These are phyloP conservation scores for Blastomyces silverae DNA, from an alignment of 2,329 filamentous ascomycete genomes.

Conservation along the genomic window DNA sequence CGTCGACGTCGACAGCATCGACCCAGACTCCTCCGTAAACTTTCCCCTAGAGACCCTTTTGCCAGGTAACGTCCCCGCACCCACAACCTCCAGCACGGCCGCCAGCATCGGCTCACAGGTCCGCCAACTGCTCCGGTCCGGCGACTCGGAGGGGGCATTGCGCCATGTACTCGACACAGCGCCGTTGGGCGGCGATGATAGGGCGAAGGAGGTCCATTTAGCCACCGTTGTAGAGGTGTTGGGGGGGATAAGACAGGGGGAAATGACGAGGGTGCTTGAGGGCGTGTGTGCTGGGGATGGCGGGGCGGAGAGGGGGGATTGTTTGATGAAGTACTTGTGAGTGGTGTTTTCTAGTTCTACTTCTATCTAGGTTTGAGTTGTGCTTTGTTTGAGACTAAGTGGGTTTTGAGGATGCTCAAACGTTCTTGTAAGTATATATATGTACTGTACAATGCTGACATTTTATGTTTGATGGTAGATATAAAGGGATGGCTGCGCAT, in stretches of 20 bases:
- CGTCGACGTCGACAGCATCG: slow-evolving; percentile 87
- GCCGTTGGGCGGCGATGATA: slow-evolving; percentile 55
- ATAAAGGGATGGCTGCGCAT: slow-evolving; percentile 73
- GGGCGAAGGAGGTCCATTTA: slow-evolving; percentile 72
- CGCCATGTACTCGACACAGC: slow-evolving; percentile 77
- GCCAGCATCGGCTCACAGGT: slow-evolving; percentile 73
- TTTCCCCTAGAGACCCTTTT: slow-evolving; percentile 82
- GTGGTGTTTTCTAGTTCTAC: slow-evolving; percentile 31
- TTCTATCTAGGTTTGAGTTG: neutral
- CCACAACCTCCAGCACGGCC: slow-evolving; percentile 69
- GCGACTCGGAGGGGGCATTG: slow-evolving; percentile 80
- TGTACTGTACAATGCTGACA: neutral
- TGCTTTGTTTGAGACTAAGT: neutral
- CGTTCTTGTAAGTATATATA: neutral
- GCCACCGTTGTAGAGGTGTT: slow-evolving; percentile 86
- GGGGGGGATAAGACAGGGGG: slow-evolving; percentile 90
- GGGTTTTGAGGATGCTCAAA: neutral
- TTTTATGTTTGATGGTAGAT: slow-evolving; percentile 45
- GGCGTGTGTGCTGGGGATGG: slow-evolving; percentile 70
- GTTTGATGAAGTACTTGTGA: slow-evolving; percentile 96
- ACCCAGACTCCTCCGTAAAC: slow-evolving; percentile 83
- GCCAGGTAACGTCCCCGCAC: slow-evolving; percentile 60
- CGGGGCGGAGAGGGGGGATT: slow-evolving; percentile 79
- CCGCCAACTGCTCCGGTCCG: slow-evolving; percentile 76
- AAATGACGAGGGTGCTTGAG: slow-evolving; percentile 85